Percentiles rank a stretch among this genome's conserved stretches.
phyloP scores from a whole-genome alignment of 2,329 filamentous ascomycete genomes.

The Alternaria atra region DNA sequence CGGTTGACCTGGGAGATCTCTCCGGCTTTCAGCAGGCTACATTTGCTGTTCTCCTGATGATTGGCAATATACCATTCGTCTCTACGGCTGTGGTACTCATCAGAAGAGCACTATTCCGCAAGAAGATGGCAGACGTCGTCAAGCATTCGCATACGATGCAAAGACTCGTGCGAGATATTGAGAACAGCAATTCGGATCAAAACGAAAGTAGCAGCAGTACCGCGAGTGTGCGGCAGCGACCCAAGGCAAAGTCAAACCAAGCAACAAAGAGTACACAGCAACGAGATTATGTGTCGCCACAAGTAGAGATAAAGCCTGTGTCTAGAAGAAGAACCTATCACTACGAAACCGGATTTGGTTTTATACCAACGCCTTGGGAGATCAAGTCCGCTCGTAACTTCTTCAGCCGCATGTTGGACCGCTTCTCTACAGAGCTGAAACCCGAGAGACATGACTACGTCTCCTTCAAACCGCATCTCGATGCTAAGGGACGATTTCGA shows the following conservation, averaged over 20 bases:
- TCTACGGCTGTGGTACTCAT: constrained; percentile 41
- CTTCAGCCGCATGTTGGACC: constrained; percentile 31
- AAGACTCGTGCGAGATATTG: constrained; percentile 36
- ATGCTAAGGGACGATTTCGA: constrained; percentile 42
- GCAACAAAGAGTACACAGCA: constrained; percentile 1
- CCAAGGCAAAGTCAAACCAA: background rate
- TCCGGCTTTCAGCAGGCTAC: constrained; percentile 41
- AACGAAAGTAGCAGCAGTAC: constrained; percentile 14
- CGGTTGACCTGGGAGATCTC: constrained; percentile 36
- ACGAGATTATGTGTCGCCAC: constrained; percentile 4
- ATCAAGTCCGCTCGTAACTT: constrained; percentile 33
- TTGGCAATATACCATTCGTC: constrained; percentile 44
- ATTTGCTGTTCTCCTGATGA: constrained; percentile 36
- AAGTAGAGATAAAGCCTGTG: constrained; percentile 20
- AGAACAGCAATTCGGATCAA: constrained; percentile 19
- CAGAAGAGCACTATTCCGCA: constrained; percentile 35
- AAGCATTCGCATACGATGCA: constrained; percentile 37
- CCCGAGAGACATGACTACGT: constrained; percentile 41
- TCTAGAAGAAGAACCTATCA: constrained; percentile 32
- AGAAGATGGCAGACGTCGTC: constrained; percentile 40
- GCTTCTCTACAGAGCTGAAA: constrained; percentile 29
- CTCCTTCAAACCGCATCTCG: constrained; percentile 43
- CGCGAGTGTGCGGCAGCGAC: constrained; percentile 14
- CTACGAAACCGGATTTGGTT: constrained; percentile 38
- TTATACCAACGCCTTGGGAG: constrained; percentile 45